Base-by-base conservation (phyloP, 2,329 filamentous ascomycete species). In the Nemania sp. region DNA sequence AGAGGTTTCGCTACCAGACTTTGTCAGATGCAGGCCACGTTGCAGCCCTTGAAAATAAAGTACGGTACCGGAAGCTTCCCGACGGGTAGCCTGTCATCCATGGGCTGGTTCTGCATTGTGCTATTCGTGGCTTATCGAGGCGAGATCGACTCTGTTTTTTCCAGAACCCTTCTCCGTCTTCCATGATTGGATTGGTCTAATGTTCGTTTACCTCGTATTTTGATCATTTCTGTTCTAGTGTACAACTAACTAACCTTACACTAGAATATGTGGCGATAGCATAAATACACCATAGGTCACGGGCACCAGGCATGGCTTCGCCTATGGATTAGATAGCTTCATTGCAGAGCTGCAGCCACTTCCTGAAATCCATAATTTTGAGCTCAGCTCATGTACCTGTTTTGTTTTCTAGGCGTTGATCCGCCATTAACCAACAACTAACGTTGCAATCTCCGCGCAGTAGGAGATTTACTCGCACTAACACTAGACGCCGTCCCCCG, bases 41-140 rank as follows among this genome's bases (percentile, higher is more conserved):
- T 59, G 54, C 50, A 49, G 50, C 54, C 56, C 43, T 56, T 54
- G 46, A 37, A 59, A 54, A 24, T 22, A 53, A 51, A 37, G 28
- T 49, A 47, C 33, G 53, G 56, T 57, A 56, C 56, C 56, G 56
- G 56, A 57, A 59, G 54, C 46, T 59, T 59, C 56, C 56, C 56
- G 56, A 57, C 36, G 42, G 46, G 43, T 52, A 56, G 56, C 46
- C 31, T 40, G 33, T 51, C 34, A 51, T 47, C 47, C 48, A 51
- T 55, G 39, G 33, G 28, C 37, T n/a, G n/a, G n/a, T n/a, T 49
- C 34, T 49, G 42, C 42, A 49, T 46, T 31, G 36, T 42, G 42
- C 31, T 54, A 46, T 50, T 37, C 23, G 52, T 22, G 41, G 46
- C 41, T 49, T 41, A 52, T 36, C 9, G 33, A 37, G 24, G 24